Base-by-base conservation (phyloP, 2,329 filamentous ascomycete genomes). In the Phoma sp. region DNA sequence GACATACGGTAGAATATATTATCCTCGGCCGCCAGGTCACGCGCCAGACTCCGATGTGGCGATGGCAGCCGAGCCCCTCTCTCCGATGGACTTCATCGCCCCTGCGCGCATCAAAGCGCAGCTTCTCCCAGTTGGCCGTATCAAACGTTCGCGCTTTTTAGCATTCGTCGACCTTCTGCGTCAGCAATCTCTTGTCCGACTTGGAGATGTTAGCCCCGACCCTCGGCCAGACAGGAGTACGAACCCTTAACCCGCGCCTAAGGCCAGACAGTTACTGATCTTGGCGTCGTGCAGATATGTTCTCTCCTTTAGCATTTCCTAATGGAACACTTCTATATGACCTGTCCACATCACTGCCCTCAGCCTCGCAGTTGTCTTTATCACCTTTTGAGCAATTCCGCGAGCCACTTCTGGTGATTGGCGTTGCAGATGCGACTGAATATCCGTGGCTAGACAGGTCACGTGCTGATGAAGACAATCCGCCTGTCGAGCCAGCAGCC, bases 301-400 rank as follows among this genome's bases (percentile, higher is more conserved):
- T 98, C 77, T 96, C 92, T 53, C 93, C 93, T 33, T 80, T 95
- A 67, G 91, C 90, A 12, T 96, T 95, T 74, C 92, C 92, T 10
- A 85, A 87, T 64, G 93, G 93, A 56, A 87, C 88, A 68, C 89
- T 98, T 57, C 83, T 97, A 66, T 97, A 95, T 81, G 90, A 96
- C 73, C 84, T 97, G 58, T 87, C 90, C 53, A 92, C 90, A 56
- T 88, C 92, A 67, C 81, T 89, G 49, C 89, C 92, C 20, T 87
- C 90, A n/a, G 83, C 87, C 26, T 91, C 91, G 26, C 91, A 96
- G 71, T 80, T 91, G 36, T 84, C 91, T 17, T 78, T 96, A 33
- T 89, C 89, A 30, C 93, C 95, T 1, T 97, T 97, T 79, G 95
- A 99, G 73, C 81, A 93, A 36, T 96, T 91, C 74, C 85, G 93